Conservation (phyloP, 1,284 basidiomycete genomes). For the Cryptococcus maquisensis region DNA sequence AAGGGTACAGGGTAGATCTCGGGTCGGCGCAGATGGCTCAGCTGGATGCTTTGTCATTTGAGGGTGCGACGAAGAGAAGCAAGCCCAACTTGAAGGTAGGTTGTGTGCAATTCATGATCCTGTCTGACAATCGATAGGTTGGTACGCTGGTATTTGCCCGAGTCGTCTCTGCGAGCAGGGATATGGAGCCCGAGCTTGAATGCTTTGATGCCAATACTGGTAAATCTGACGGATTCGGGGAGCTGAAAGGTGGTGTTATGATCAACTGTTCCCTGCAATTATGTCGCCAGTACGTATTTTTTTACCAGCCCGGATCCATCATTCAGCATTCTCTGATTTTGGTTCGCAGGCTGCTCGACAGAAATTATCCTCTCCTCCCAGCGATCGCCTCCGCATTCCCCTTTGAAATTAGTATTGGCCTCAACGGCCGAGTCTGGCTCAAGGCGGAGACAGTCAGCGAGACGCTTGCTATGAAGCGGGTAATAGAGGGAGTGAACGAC, state of each 20-base stretch:
- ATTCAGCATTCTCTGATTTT: not conserved
- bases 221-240: constrained; percentile 52
- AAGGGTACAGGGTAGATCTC: constrained; percentile 54
- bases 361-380: constrained; percentile 45
- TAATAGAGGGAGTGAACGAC: constrained; percentile 39
- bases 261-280: constrained; percentile 41
- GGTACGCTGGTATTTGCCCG: constrained; percentile 53
- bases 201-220: constrained; percentile 52
- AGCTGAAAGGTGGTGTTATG: constrained; percentile 50
- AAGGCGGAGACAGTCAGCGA: constrained; percentile 44
- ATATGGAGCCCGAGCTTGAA: constrained; percentile 54
- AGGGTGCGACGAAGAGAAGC: constrained; percentile 53
- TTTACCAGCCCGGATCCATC: not conserved
- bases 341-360: constrained; percentile 42
- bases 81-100: constrained; percentile 54
- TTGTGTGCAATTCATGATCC: not conserved
- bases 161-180: constrained; percentile 50
- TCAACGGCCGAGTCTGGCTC: constrained; percentile 54
- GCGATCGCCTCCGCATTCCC: constrained; percentile 39
- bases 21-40: constrained; percentile 50
- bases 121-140: constrained; percentile 35
- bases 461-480: constrained; percentile 46
- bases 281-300: constrained; percentile 39
- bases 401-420: constrained; percentile 52
- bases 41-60: constrained; percentile 54